A percentile compares a stretch with the other conserved stretches of the same genome.
These are phyloP conservation scores for Fusarium drepaniforme DNA, from an alignment of 2,329 filamentous ascomycete genomes.

Conservation along the genomic window DNA sequence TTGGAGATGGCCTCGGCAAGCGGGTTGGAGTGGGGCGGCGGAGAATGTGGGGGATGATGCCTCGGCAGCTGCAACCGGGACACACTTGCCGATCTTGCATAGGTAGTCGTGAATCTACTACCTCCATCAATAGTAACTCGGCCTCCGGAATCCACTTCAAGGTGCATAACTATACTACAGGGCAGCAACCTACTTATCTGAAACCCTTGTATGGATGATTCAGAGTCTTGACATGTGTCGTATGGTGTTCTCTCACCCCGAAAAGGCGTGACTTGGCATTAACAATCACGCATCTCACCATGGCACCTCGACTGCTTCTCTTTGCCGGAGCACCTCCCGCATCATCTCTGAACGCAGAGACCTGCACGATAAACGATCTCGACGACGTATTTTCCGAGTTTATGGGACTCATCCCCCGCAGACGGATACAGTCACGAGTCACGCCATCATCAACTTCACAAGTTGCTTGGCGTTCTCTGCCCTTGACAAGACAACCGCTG, in stretches of 20 bases:
- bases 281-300: conserved; percentile 11
- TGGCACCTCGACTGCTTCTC: conserved; percentile 52
- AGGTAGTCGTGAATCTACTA: neutral
- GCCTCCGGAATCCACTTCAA: neutral
- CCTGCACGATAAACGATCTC: conserved; percentile 48
- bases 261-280: neutral
- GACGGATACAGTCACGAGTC: neutral
- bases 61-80: conserved; percentile 39
- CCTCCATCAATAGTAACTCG: neutral
- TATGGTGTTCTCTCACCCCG: neutral
- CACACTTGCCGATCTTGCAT: conserved; percentile 20
- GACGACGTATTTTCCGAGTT: conserved; percentile 43
- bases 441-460: conserved; percentile 45
- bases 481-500: conserved; percentile 59
- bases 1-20: conserved; percentile 36
- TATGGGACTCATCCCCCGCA: conserved; percentile 31
- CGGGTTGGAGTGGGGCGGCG: conserved; percentile 21
- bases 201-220: neutral
- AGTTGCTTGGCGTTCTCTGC: conserved; percentile 67
- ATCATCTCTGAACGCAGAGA: conserved; percentile 43
- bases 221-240: neutral
- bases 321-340: conserved; percentile 51
- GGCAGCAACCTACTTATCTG: neutral
- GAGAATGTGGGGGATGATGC: conserved; percentile 34
- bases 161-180: neutral